phyloP scores from a whole-genome alignment of 768 basidiomycete genomes.

The Serendipita sp. region DNA sequence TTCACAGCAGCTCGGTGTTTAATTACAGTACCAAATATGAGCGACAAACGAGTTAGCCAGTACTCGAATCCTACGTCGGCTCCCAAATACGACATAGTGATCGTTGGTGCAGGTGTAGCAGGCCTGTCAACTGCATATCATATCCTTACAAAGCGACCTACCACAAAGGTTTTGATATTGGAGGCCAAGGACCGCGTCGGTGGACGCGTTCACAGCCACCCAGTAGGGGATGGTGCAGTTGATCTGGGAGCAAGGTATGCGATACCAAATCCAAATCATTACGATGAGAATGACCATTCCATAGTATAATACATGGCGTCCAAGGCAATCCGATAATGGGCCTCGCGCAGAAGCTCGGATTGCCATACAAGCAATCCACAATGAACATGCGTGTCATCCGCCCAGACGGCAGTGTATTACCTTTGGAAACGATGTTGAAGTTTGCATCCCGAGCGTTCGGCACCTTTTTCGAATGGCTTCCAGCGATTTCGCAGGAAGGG shows the following conservation, averaged over 20 bases:
- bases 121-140: background rate
- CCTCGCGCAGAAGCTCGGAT: conserved; percentile 7
- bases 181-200: conserved; percentile 9
- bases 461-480: background rate
- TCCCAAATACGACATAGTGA: background rate
- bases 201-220: conserved; percentile 1
- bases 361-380: background rate
- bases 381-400: background rate
- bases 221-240: background rate
- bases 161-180: conserved; percentile 5
- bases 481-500: background rate
- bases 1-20: too few species aligned
- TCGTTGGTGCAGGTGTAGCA: background rate
- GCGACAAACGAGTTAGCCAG: background rate
- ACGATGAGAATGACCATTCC: background rate
- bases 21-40: background rate
- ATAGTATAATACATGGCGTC: background rate
- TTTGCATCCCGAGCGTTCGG: background rate
- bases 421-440: background rate
- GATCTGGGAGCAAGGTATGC: conserved; percentile 6
- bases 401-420: background rate
- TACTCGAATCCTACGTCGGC: background rate
- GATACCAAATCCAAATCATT: background rate
- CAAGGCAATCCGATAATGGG: conserved; percentile 10
- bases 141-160: background rate